Percentiles rank a stretch among this genome's conserved stretches.
phyloP scores from a whole-genome alignment of 2,329 filamentous ascomycete genomes.

The Alternaria hordeiaustralica region DNA sequence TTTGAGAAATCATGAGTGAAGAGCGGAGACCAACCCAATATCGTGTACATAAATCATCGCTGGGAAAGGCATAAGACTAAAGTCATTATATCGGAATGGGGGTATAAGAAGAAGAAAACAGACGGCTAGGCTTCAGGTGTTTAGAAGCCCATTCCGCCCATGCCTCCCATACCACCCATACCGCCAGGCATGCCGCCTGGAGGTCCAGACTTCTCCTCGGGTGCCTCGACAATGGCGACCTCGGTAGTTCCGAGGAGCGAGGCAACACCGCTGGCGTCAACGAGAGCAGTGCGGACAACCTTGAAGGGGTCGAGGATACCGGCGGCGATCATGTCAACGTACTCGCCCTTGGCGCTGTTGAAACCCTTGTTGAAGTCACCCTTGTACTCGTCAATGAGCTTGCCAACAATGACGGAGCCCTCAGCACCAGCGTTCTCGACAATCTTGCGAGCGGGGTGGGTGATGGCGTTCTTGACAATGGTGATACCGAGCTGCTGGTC shows the following conservation, averaged over 20 bases:
- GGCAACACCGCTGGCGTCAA: slow-evolving; percentile 94
- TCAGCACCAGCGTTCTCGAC: slow-evolving; percentile 98
- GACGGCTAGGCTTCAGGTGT: slow-evolving; percentile 24
- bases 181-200: slow-evolving; percentile 65
- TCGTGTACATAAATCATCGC: slow-evolving; percentile 44
- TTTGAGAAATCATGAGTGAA: slow-evolving; percentile 47
- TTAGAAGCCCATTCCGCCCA: slow-evolving; percentile 70
- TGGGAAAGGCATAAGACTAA: slow-evolving; percentile 40
- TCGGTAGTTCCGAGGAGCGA: slow-evolving; percentile 97
- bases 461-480: slow-evolving; percentile 98
- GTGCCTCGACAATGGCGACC: slow-evolving; percentile 94
- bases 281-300: slow-evolving; percentile 95
- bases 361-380: slow-evolving; percentile 97
- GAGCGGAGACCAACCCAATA: slow-evolving; percentile 48
- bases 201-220: slow-evolving; percentile 78
- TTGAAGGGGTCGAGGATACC: slow-evolving; percentile 99
- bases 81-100: slow-evolving; percentile 42
- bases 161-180: slow-evolving; percentile 55
- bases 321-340: slow-evolving; percentile 95
- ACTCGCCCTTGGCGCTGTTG: slow-evolving; percentile 95
- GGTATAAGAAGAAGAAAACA: slow-evolving; percentile 39
- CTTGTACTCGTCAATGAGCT: slow-evolving; percentile 93
- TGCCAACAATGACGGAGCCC: slow-evolving; percentile 95
- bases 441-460: slow-evolving; percentile 89
- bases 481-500: slow-evolving; percentile 98